Conservation (phyloP, 495 filamentous ascomycete species). For the Penicillium cinerascens region DNA sequence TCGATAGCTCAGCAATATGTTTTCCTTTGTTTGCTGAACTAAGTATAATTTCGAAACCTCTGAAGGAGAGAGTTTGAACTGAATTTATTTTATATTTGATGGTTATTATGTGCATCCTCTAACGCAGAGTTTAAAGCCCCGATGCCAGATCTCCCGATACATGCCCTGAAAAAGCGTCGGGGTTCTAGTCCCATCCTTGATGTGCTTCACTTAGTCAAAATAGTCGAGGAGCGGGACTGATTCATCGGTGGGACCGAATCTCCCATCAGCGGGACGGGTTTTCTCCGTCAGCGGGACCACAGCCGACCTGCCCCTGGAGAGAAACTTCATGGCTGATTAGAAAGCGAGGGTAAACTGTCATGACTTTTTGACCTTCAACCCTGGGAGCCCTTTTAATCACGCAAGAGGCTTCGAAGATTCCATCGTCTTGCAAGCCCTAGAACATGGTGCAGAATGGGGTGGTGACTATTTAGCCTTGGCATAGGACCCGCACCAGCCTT, state of each 20-base stretch:
- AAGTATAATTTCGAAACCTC: not conserved
- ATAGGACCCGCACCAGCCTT: not conserved
- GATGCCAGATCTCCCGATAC: not conserved
- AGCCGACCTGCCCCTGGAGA: not conserved
- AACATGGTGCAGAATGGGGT: not conserved
- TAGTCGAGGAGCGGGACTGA: not conserved
- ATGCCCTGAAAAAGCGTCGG: not conserved
- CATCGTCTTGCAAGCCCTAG: not conserved
- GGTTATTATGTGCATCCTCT: not conserved
- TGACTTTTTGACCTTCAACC: not conserved
- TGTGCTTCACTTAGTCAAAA: not conserved
- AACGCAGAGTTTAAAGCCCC: not conserved
- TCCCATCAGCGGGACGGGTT: not conserved
- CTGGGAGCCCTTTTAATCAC: not conserved
- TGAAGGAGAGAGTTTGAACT: not conserved
- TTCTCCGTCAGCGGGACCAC: not conserved
- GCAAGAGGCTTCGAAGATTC: too few species aligned
- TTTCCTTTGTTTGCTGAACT: not conserved
- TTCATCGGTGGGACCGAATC: too few species aligned
- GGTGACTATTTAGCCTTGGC: not conserved
- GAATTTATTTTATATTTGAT: not conserved
- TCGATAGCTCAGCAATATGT: not conserved
- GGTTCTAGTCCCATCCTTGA: not conserved
- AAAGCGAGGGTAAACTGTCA: not conserved
- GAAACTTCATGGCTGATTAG: not conserved